Percentiles rank a stretch among this genome's conserved stretches.
These are phyloP conservation scores for Benincasa hispida DNA, from an alignment of 306 rosid genomes.

Conservation along the genomic window DNA sequence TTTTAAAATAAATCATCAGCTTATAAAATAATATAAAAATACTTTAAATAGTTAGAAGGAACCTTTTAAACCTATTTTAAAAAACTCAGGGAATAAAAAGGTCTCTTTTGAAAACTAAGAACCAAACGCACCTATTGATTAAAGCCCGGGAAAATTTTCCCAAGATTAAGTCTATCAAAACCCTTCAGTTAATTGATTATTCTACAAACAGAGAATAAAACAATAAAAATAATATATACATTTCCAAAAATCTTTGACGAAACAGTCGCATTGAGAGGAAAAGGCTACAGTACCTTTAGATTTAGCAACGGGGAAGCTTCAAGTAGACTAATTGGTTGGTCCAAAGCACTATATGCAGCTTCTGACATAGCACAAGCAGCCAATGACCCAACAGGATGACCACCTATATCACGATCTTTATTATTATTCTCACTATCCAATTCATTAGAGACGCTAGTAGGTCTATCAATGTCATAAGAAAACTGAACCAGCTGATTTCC, in stretches of 20 bases:
- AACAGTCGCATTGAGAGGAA: neutral
- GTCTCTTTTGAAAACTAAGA: too few relatives aligned
- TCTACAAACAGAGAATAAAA: neutral
- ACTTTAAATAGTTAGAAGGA: too few relatives aligned
- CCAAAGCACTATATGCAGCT: conserved; percentile 96
- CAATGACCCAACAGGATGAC: conserved; percentile 82
- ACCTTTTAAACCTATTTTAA: too few relatives aligned
- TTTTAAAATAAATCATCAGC: too few relatives aligned
- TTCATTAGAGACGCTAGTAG: conserved; percentile 2
- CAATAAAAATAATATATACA: neutral
- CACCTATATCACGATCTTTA: conserved; percentile 26
- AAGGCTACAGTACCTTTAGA: conserved; percentile 36
- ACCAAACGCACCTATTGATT: too few relatives aligned
- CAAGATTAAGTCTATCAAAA: neutral
- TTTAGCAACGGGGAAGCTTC: conserved; percentile 85
- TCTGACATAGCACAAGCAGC: conserved; percentile 92
- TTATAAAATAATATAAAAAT: too few relatives aligned
- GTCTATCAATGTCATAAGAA: conserved; percentile 27
- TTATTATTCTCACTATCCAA: neutral
- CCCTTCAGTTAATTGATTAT: neutral
- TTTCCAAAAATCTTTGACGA: neutral
- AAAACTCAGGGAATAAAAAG: too few relatives aligned
- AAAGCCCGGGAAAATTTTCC: too few relatives aligned
- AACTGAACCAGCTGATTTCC: conserved; percentile 76
- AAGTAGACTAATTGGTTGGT: conserved; percentile 87